Evolutionary conservation across 129 eudicot species (phyloP).

Genomic region (Arctium minus): DNA sequence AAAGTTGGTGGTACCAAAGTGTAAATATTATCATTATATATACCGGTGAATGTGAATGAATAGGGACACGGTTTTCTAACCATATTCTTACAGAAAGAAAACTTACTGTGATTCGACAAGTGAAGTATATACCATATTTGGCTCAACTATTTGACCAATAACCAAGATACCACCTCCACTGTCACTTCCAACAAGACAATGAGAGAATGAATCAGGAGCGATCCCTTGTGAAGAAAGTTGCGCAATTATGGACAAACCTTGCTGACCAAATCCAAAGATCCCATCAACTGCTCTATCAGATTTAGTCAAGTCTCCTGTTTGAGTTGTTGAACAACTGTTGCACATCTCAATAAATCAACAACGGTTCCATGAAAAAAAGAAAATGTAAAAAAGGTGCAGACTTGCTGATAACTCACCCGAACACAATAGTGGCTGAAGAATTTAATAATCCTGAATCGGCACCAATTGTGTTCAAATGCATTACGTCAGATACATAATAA

Average conservation of each 20-base stretch:
- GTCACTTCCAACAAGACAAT: constrained; percentile 76
- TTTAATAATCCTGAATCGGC: constrained; percentile 45
- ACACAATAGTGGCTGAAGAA: constrained; percentile 78
- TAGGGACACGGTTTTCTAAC: too few species aligned
- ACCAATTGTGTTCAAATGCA: constrained; percentile 68
- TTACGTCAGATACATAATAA: constrained; percentile 66
- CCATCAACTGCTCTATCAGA: constrained; percentile 95
- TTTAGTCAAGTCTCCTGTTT: constrained; percentile 81
- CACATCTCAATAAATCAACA: constrained; percentile 19
- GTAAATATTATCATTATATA: too few species aligned
- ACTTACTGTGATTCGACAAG: constrained; percentile 88
- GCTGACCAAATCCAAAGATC: constrained; percentile 96
- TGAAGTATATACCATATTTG: constrained; percentile 85
- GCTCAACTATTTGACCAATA: constrained; percentile 87
- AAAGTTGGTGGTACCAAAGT: too few species aligned
- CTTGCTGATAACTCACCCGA: constrained; percentile 62
- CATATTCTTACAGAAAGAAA: too few species aligned
- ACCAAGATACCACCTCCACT: constrained; percentile 92
- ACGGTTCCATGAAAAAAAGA: neutral
- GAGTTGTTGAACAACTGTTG: constrained; percentile 86
- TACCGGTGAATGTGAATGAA: too few species aligned
- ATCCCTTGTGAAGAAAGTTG: constrained; percentile 85
- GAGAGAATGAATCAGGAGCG: constrained; percentile 78
- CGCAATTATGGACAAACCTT: constrained; percentile 78
- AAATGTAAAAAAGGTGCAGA: neutral